Base-by-base conservation (phyloP, 2,329 filamentous ascomycete species). In the Didymosphaeria variabile region DNA sequence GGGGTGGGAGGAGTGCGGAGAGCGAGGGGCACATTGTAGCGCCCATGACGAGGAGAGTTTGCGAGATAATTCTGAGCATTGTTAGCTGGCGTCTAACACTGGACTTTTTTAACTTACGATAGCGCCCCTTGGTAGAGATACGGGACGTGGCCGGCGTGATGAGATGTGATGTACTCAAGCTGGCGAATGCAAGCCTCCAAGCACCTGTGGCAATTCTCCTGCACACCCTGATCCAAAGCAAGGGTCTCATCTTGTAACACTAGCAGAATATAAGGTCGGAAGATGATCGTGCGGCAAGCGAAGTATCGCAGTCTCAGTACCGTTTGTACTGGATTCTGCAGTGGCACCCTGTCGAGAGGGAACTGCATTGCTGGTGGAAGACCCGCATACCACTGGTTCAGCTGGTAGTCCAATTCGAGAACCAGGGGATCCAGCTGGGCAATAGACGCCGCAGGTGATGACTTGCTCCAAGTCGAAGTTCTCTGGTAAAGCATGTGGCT, bases 111-210 rank as follows among this genome's bases (percentile, higher is more conserved):
- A 40, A 75, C 78, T 70, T 75, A 80, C 78, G 78, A 80, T 21
- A 95, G 84, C 9, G 91, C 91, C 19, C 91, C 91, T 80, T 94
- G 92, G 89, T 91, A 95, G 21, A 94, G 85, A 78, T 94, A 95
- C 13, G 91, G 91, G 81, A 95, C 89, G 74, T 94, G 91, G 54
- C 92, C 91, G 62, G 90, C 90, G 72, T 93, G 91, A 79, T 94
- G 91, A 67, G 90, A 90, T 57, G 86, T 85, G 65, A 94, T 90
- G 74, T 93, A 88, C 79, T 94, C 91, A 58, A 94, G 82, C 78
- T 95, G 92, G 67, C 90, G 86, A 65, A 94, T 86, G 58, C 90
- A 91, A 55, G 92, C 91, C 73, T 94, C 92, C 26, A 95, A 82
- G 73, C 91, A 94, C 75, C 92, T 92, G 71, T 90, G 88, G 76